These are phyloP conservation scores for Globisporangium yorkense DNA, from an alignment of 352 stramenopile species.

Conservation along the genomic window DNA sequence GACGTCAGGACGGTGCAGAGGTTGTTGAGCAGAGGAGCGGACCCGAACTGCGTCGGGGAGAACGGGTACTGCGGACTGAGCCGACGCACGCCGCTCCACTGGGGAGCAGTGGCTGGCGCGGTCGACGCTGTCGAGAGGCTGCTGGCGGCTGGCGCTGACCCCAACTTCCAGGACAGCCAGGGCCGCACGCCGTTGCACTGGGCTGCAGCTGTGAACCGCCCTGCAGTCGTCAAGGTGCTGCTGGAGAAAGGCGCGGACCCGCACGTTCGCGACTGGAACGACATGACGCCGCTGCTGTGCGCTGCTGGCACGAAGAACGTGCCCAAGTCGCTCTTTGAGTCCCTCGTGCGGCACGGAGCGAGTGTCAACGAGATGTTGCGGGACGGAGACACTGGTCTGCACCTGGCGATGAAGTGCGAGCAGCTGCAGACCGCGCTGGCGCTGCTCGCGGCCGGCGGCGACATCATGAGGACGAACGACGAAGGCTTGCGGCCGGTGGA, in stretches of 20 bases:
- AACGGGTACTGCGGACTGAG: conserved; percentile 63
- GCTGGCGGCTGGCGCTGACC: conserved; percentile 47
- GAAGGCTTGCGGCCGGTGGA: conserved; percentile 69
- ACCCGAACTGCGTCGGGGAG: conserved; percentile 64
- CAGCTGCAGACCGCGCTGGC: conserved; percentile 56
- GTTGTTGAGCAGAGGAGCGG: conserved; percentile 38
- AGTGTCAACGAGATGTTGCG: conserved; percentile 62
- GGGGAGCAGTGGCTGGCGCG: conserved; percentile 54
- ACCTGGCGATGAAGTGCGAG: conserved; percentile 70
- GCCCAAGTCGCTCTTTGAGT: conserved; percentile 41
- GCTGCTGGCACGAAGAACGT: conserved; percentile 43
- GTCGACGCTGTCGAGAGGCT: conserved; percentile 35
- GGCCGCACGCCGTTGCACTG: conserved; percentile 65
- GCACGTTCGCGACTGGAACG: conserved; percentile 40
- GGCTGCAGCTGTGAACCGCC: conserved; percentile 40
- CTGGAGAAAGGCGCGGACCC: conserved; percentile 45
- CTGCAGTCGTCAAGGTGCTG: conserved; percentile 39
- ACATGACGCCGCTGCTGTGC: conserved; percentile 62
- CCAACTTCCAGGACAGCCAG: conserved; percentile 61
- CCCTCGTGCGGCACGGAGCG: conserved; percentile 39
- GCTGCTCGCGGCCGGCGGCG: conserved; percentile 44
- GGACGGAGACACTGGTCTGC: conserved; percentile 67
- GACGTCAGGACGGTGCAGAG: conserved; percentile 27
- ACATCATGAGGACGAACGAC: conserved; percentile 59
- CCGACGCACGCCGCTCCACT: conserved; percentile 63